Percentiles rank a stretch among this genome's conserved stretches.
Evolutionary conservation across 2,329 filamentous ascomycete genomes (phyloP).

Genomic region (Rachicladosporium sp.): DNA sequence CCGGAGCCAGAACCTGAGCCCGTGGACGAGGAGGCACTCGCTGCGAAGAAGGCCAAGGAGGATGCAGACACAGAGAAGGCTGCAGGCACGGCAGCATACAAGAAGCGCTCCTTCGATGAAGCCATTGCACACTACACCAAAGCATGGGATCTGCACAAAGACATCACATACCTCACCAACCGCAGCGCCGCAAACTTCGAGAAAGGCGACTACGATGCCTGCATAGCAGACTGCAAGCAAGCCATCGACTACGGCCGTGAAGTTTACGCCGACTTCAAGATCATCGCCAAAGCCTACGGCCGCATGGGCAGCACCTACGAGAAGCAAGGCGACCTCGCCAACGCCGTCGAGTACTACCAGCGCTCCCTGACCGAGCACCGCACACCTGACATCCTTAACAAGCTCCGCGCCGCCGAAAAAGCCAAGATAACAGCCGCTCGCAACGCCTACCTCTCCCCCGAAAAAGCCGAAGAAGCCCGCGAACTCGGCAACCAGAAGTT

Average conservation of each 20-base stretch:
- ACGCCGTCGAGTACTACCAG: slow-evolving; percentile 82
- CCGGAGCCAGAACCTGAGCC: slow-evolving; percentile 54
- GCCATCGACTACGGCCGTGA: slow-evolving; percentile 83
- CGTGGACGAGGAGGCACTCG: slow-evolving; percentile 69
- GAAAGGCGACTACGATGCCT: slow-evolving; percentile 83
- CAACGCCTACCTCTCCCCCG: slow-evolving; percentile 74
- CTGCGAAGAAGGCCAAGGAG: slow-evolving; percentile 82
- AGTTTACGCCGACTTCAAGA: slow-evolving; percentile 91
- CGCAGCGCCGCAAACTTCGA: slow-evolving; percentile 88
- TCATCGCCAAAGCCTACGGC: slow-evolving; percentile 93
- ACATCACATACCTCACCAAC: slow-evolving; percentile 97
- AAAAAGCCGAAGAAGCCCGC: slow-evolving; percentile 87
- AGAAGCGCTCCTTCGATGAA: slow-evolving; percentile 93
- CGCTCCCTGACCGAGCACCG: slow-evolving; percentile 93
- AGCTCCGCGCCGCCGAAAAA: slow-evolving; percentile 85
- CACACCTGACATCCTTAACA: slow-evolving; percentile 82
- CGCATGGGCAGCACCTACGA: slow-evolving; percentile 92
- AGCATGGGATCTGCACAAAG: slow-evolving; percentile 89
- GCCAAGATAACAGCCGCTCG: slow-evolving; percentile 64
- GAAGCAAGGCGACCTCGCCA: slow-evolving; percentile 66
- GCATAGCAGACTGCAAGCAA: slow-evolving; percentile 75
- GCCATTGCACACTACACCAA: slow-evolving; percentile 91
- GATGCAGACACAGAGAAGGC: slow-evolving; percentile 92
- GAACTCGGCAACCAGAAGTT: slow-evolving; percentile 94
- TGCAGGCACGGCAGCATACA: slow-evolving; percentile 87